Percentiles rank a stretch among this genome's conserved stretches.
phyloP scores from a whole-genome alignment of 192 early-diverging fungal species.

The Coemansia sp. region DNA sequence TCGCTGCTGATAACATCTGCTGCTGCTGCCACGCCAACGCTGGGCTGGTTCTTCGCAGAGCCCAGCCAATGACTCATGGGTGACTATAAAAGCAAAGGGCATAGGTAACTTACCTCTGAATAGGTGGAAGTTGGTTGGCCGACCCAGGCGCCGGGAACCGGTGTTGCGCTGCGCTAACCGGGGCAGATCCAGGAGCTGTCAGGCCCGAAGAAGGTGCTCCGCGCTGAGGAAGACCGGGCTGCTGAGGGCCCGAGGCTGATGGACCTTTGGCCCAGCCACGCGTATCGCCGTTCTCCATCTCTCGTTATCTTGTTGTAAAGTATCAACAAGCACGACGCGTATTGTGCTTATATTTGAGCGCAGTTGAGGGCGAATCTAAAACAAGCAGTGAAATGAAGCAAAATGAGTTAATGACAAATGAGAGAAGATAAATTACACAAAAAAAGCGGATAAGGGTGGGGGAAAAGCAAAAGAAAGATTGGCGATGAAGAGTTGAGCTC shows the following conservation, averaged over 20 bases:
- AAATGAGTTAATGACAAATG: not conserved
- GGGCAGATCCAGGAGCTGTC: slow-evolving; percentile 7
- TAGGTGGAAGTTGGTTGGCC: slow-evolving; percentile 46
- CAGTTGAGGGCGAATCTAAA: not conserved
- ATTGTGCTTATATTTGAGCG: not conserved
- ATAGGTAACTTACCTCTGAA: slow-evolving; percentile 47
- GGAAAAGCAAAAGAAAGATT: not conserved
- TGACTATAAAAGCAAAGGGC: not conserved
- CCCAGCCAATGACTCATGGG: not conserved
- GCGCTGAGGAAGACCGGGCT: slow-evolving; percentile 7
- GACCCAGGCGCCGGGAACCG: slow-evolving; percentile 22
- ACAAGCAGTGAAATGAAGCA: not conserved
- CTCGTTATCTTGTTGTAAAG: not conserved
- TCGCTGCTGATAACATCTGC: not conserved
- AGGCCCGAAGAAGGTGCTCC: not conserved
- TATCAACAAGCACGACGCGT: not conserved
- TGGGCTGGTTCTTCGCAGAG: not conserved
- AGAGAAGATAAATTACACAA: not conserved
- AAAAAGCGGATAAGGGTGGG: not conserved
- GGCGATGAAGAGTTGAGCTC: not conserved
- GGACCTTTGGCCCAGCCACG: slow-evolving; percentile 25
- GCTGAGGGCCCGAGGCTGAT: slow-evolving; percentile 8
- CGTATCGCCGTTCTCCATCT: slow-evolving; percentile 32
- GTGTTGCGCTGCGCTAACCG: slow-evolving; percentile 20
- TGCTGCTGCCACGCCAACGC: not conserved